Evolutionary conservation across 768 basidiomycete genomes (phyloP).

Genomic region (Chalciporus chontae): DNA sequence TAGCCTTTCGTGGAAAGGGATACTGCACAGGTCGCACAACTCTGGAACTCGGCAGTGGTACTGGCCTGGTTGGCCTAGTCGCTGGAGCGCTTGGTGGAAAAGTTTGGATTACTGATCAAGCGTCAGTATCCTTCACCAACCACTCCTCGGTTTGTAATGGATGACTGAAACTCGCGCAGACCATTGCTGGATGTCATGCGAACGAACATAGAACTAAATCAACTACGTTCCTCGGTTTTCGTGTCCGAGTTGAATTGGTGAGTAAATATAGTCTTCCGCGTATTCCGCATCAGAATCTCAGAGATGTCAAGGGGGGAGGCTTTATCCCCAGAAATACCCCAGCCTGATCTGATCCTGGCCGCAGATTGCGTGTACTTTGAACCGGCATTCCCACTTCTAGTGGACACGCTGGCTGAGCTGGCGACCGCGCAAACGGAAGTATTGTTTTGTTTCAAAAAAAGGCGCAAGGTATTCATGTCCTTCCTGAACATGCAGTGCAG

Average conservation of each 20-base stretch:
- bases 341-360: slow-evolving; percentile 72
- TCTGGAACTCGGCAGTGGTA: slow-evolving; percentile 87
- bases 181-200: slow-evolving; percentile 77
- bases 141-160: slow-evolving; percentile 1
- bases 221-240: slow-evolving; percentile 45
- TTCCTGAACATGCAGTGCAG: background rate
- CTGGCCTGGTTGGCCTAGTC: slow-evolving; percentile 88
- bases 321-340: slow-evolving; percentile 43
- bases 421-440: slow-evolving; percentile 57
- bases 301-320: slow-evolving; percentile 53
- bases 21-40: slow-evolving; percentile 55
- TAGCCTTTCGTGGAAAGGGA: slow-evolving; percentile 50
- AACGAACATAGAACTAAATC: slow-evolving; percentile 67
- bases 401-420: slow-evolving; percentile 71
- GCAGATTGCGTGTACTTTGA: slow-evolving; percentile 98
- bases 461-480: slow-evolving; percentile 65
- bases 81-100: slow-evolving; percentile 63
- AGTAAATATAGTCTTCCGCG: slow-evolving; percentile 21
- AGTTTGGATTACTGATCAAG: slow-evolving; percentile 90
- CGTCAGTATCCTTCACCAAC: slow-evolving; percentile 46
- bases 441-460: slow-evolving; percentile 91
- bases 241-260: slow-evolving; percentile 84
- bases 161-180: slow-evolving; percentile 38
- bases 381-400: slow-evolving; percentile 85
- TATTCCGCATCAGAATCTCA: slow-evolving; percentile 25